Conservation (phyloP, 2,329 filamentous ascomycete genomes). For the Pseudogymnoascus sp. region DNA sequence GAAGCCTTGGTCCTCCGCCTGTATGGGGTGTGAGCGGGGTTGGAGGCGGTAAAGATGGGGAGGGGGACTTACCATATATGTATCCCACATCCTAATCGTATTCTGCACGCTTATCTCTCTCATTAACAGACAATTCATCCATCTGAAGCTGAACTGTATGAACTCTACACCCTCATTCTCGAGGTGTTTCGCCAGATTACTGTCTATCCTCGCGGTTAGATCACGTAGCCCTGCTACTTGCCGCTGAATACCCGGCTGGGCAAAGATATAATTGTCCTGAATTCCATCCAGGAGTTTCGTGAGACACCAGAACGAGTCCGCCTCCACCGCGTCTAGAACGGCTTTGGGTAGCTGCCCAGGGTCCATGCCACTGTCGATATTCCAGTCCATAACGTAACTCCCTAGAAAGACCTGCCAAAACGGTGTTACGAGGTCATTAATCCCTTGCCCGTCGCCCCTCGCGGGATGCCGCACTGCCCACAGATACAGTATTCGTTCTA, state of each 20-base stretch:
- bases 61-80: slow-evolving; percentile 70
- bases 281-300: slow-evolving; percentile 98
- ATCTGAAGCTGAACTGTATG: slow-evolving; percentile 97
- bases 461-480: slow-evolving; percentile 98
- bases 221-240: slow-evolving; percentile 87
- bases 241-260: slow-evolving; percentile 91
- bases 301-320: slow-evolving; percentile 96
- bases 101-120: slow-evolving; percentile 93
- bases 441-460: slow-evolving; percentile 95
- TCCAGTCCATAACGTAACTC: slow-evolving; percentile 86
- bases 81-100: slow-evolving; percentile 99
- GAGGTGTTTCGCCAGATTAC: slow-evolving; percentile 75
- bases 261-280: slow-evolving; percentile 97
- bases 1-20: slow-evolving; percentile 98
- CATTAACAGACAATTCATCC: slow-evolving; percentile 99
- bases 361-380: slow-evolving; percentile 93
- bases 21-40: slow-evolving; percentile 4
- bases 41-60: background rate
- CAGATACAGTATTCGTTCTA: slow-evolving; percentile 92
- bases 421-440: slow-evolving; percentile 94
- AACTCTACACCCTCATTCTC: slow-evolving; percentile 92
- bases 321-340: slow-evolving; percentile 93
- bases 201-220: slow-evolving; percentile 84
- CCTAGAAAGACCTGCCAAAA: slow-evolving; percentile 98
- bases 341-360: slow-evolving; percentile 85